Base-by-base conservation (phyloP, 208 protist genomes). In the Acanthamoeba sp. region DNA sequence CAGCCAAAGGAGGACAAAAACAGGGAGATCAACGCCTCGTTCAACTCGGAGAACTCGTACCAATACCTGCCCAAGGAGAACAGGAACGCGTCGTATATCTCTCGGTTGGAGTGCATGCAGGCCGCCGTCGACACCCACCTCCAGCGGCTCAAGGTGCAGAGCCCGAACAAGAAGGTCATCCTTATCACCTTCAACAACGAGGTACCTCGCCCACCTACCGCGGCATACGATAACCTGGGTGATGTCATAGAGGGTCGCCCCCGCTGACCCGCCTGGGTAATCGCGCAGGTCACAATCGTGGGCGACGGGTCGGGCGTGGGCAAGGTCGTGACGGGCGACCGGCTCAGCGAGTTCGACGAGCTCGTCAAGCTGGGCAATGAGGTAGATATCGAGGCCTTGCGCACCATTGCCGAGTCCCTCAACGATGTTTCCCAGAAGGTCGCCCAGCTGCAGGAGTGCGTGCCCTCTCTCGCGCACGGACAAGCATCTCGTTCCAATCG, bases 161-260 rank as follows among this genome's bases (percentile, higher is more conserved):
- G 40, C 55, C 78, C 78, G 24, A 38, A 92, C 20, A 95, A 94
- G 76, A 87, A 92, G 45, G 69, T 95, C 20, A 45, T 93, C 18
- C 57, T 95, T 7, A 78, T 95, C 32, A 94, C 94, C 45, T 95
- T 95, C 57, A 84, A 93, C 78, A 89, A 62, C 48, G 76, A 94
- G 48, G 90, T 94, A 48, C 57, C 36, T 36, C 69, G 0, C 36
- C 1, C 69, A 18, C 38, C 66, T 0, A n/a, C n/a, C n/a, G n/a
- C n/a, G n/a, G n/a, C n/a, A n/a, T n/a, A n/a, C n/a, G n/a, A n/a
- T n/a, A n/a, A n/a, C n/a, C n/a, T n/a, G n/a, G n/a, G n/a, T n/a
- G n/a, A n/a, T n/a, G n/a, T n/a, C n/a, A n/a, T n/a, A n/a, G n/a
- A n/a, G n/a, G n/a, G n/a, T n/a, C n/a, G n/a, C n/a, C n/a, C n/a